Percentiles rank a stretch among this genome's conserved stretches.
Conservation (phyloP, 306 rosid species). For the Prunus kanzakura region DNA sequence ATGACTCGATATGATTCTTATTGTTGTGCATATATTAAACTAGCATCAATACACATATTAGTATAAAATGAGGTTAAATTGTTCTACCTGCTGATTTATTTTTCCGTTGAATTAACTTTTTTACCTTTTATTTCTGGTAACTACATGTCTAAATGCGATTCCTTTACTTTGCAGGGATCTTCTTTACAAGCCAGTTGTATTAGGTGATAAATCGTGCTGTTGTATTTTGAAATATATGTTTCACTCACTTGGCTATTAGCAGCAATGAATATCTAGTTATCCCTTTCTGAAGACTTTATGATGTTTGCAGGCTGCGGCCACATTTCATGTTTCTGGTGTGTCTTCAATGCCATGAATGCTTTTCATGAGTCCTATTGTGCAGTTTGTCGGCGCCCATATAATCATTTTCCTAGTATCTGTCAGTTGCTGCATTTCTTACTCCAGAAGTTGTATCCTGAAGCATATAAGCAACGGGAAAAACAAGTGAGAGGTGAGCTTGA, state of each 20-base stretch:
- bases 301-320: conserved; percentile 83
- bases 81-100: background rate
- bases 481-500: conserved; percentile 50
- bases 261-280: background rate
- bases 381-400: conserved; percentile 57
- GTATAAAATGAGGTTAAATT: background rate
- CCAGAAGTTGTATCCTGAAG: conserved; percentile 56
- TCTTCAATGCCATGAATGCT: conserved; percentile 50
- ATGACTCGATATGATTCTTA: background rate
- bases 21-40: background rate
- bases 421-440: conserved; percentile 77
- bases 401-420: conserved; percentile 74
- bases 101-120: background rate
- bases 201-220: conserved; percentile 41
- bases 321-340: conserved; percentile 90
- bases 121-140: too few relatives aligned
- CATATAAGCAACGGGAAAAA: conserved; percentile 58
- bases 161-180: conserved; percentile 65
- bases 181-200: conserved; percentile 81
- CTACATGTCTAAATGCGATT: background rate
- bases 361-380: conserved; percentile 65
- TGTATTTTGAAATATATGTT: background rate
- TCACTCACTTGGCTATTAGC: background rate
- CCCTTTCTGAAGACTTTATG: background rate
- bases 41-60: background rate